Percentiles rank a stretch among this genome's conserved stretches.
These are phyloP conservation scores for Pythium phragmiticola DNA, from an alignment of 352 stramenopile genomes.

Conservation along the genomic window DNA sequence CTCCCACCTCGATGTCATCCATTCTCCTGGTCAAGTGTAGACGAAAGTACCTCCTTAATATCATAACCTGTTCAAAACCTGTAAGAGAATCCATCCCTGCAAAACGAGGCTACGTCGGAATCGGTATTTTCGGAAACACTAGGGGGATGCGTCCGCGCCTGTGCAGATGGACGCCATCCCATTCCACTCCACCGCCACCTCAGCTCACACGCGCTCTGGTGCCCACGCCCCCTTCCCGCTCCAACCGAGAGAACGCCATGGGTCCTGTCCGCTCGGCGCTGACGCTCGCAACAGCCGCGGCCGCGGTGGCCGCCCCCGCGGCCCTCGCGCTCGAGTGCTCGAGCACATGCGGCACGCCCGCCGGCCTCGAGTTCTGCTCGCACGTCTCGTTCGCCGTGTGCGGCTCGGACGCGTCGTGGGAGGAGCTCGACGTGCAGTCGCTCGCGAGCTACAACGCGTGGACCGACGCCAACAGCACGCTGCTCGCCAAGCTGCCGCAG, in stretches of 20 bases:
- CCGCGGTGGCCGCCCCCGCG: slow-evolving; percentile 1
- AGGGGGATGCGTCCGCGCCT: neutral
- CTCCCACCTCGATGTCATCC: neutral
- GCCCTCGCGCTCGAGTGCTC: slow-evolving; percentile 50
- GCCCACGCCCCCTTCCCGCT: neutral
- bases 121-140: neutral
- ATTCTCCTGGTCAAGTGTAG: neutral
- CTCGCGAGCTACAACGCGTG: slow-evolving; percentile 42
- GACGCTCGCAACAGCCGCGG: slow-evolving; percentile 12
- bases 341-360: slow-evolving; percentile 74
- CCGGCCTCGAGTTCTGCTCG: slow-evolving; percentile 71
- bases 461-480: slow-evolving; percentile 45
- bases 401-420: slow-evolving; percentile 50
- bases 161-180: neutral
- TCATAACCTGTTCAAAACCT: neutral
- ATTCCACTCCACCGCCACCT: neutral
- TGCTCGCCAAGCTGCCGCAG: slow-evolving; percentile 47
- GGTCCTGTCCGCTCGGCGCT: slow-evolving; percentile 1
- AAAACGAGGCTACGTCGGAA: neutral
- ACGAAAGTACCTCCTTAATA: neutral
- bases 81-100: neutral
- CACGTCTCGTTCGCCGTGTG: slow-evolving; percentile 79
- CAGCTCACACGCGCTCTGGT: neutral
- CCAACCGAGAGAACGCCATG: neutral
- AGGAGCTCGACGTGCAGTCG: slow-evolving; percentile 54